phyloP scores from a whole-genome alignment of 108 stramenopile species.

The Nitzschia palea region DNA sequence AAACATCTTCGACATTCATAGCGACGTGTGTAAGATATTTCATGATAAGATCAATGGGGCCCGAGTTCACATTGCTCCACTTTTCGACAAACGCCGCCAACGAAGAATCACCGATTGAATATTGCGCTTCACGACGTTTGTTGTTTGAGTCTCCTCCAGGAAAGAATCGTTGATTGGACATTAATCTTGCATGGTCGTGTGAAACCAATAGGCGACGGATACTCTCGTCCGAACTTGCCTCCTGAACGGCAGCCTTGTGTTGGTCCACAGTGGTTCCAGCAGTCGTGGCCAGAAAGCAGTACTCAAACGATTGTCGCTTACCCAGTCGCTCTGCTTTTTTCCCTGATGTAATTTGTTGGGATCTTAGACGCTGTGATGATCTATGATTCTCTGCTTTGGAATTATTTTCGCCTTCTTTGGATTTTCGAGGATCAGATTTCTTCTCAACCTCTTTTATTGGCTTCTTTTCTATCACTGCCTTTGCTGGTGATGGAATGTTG shows the following conservation, averaged over 20 bases:
- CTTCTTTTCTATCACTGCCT: too few species aligned
- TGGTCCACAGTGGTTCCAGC: slow-evolving; percentile 52
- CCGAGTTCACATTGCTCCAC: slow-evolving; percentile 57
- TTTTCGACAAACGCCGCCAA: slow-evolving; percentile 48
- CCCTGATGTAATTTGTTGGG: slow-evolving; percentile 63
- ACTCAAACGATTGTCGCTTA: slow-evolving; percentile 44
- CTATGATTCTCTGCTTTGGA: slow-evolving; percentile 18
- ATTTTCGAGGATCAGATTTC: background rate
- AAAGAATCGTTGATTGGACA: background rate
- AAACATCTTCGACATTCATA: slow-evolving; percentile 54
- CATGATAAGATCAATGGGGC: slow-evolving; percentile 56
- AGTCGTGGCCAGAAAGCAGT: slow-evolving; percentile 61
- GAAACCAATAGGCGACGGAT: background rate
- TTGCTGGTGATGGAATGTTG: too few species aligned
- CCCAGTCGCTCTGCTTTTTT: slow-evolving; percentile 46
- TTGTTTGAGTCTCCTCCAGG: background rate
- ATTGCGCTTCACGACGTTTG: slow-evolving; percentile 19
- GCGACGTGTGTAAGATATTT: slow-evolving; percentile 61
- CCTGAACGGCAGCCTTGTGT: slow-evolving; percentile 7
- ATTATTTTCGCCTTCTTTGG: slow-evolving; percentile 5
- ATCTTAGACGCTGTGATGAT: slow-evolving; percentile 69
- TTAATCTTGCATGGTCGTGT: background rate
- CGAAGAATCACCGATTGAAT: slow-evolving; percentile 32
- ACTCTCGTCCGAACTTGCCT: background rate
- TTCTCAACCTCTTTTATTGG: slow-evolving; percentile 1